phyloP scores from a whole-genome alignment of 495 filamentous ascomycete species.

The Aspergillus hancockii region DNA sequence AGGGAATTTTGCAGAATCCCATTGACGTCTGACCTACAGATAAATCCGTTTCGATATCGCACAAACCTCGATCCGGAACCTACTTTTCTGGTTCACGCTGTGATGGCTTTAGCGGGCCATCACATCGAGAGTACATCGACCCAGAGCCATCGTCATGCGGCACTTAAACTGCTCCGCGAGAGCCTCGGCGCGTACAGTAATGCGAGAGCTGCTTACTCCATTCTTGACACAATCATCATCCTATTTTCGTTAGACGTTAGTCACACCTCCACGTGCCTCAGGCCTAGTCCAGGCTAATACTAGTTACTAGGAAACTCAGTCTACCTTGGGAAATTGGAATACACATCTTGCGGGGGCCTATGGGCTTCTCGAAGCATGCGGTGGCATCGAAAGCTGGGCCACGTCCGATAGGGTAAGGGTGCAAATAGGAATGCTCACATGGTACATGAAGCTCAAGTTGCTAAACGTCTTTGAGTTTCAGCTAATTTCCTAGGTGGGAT shows the following conservation, averaged over 20 bases:
- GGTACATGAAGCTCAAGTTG: too few species aligned
- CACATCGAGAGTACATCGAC: conserved; percentile 5
- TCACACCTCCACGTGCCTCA: not conserved
- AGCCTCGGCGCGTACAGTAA: not conserved
- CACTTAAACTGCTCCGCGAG: not conserved
- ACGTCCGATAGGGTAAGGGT: not conserved
- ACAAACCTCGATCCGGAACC: not conserved
- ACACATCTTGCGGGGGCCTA: conserved; percentile 1
- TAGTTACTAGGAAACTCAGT: conserved; percentile 2
- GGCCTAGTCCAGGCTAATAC: not conserved
- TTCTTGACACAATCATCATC: conserved; percentile 1
- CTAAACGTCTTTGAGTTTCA: too few species aligned
- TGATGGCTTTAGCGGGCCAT: conserved; percentile 4
- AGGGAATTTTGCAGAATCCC: conserved; percentile 5
- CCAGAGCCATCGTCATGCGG: not conserved
- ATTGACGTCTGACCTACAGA: not conserved
- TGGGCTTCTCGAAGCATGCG: not conserved
- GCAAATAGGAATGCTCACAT: not conserved
- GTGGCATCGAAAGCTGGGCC: not conserved
- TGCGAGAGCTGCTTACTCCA: not conserved
- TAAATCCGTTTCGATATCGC: not conserved
- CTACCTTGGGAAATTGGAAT: not conserved
- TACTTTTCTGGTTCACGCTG: conserved; percentile 2
- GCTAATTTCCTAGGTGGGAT: conserved; percentile 6
- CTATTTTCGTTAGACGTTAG: conserved; percentile 3